Conservation (phyloP, 176 grass and related monocot genomes). For the Eleusine indica region DNA sequence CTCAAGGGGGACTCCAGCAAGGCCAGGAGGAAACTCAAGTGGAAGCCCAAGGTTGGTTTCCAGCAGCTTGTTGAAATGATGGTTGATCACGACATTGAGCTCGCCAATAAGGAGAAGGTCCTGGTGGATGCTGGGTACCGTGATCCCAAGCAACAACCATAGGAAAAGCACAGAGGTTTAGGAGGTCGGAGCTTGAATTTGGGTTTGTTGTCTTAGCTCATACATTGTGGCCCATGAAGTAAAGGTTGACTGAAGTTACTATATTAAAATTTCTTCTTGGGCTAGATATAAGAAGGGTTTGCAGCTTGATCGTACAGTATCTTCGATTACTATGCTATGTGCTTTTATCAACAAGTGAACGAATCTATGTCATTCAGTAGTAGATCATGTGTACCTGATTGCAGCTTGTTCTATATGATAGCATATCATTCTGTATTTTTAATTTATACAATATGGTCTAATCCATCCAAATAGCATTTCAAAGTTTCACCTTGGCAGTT, state of each 20-base stretch:
- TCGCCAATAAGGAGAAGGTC: conserved; percentile 93
- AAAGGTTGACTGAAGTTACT: conserved; percentile 34
- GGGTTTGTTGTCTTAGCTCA: conserved; percentile 14
- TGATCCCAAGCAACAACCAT: conserved; percentile 92
- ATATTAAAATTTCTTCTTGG: conserved; percentile 9
- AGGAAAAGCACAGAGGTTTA: conserved; percentile 2
- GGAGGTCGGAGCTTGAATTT: background rate
- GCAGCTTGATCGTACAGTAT: conserved; percentile 35
- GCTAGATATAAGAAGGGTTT: conserved; percentile 47
- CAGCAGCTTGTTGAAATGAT: conserved; percentile 91
- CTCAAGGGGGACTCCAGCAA: conserved; percentile 86
- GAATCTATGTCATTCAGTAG: background rate
- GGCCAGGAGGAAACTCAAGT: conserved; percentile 62
- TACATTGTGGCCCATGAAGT: conserved; percentile 26
- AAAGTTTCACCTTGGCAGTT: background rate
- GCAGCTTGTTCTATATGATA: background rate
- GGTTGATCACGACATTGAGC: conserved; percentile 86
- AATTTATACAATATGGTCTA: background rate
- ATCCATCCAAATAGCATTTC: conserved; percentile 23
- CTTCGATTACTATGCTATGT: background rate
- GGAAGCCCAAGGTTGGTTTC: conserved; percentile 96
- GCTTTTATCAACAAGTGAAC: background rate
- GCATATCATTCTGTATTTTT: background rate
- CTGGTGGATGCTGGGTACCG: conserved; percentile 86
- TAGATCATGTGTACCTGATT: background rate